Percentiles rank a stretch among this genome's conserved stretches.
Conservation (phyloP, 2,329 filamentous ascomycete species). For the Drechslera avenae region DNA sequence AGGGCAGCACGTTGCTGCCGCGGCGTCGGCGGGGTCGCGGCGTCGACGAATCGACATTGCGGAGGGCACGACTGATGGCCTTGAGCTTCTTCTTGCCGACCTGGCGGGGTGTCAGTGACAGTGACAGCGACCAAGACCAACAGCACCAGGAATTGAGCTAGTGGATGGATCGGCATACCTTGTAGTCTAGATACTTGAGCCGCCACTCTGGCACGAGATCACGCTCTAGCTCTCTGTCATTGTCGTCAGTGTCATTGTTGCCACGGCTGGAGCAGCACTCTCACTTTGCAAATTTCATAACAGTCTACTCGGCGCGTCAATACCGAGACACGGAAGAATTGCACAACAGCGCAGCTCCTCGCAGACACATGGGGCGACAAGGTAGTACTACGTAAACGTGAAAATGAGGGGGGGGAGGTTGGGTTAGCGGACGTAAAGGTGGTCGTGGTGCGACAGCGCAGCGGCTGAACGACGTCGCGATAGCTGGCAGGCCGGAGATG, state of each 20-base stretch:
- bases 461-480: slow-evolving; percentile 1
- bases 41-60: slow-evolving; percentile 59
- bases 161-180: slow-evolving; percentile 57
- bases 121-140: too few relatives aligned
- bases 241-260: slow-evolving; percentile 14
- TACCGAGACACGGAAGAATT: background rate
- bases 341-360: slow-evolving; percentile 1
- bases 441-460: background rate
- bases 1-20: slow-evolving; percentile 40
- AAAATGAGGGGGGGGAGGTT: too few relatives aligned
- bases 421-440: background rate
- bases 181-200: slow-evolving; percentile 93
- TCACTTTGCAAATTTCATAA: slow-evolving; percentile 68
- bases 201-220: slow-evolving; percentile 94
- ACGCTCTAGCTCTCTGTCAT: slow-evolving; percentile 73
- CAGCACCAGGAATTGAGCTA: slow-evolving; percentile 12
- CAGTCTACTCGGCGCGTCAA: slow-evolving; percentile 17
- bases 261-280: slow-evolving; percentile 23
- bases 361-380: slow-evolving; percentile 1
- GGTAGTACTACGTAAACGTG: background rate
- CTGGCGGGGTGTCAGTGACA: slow-evolving; percentile 45
- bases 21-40: slow-evolving; percentile 49
- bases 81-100: slow-evolving; percentile 91
- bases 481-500: background rate
- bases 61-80: slow-evolving; percentile 73